Evolutionary conservation across 2,329 filamentous ascomycete genomes (phyloP).

Genomic region (Aspergillus puulaauensis): DNA sequence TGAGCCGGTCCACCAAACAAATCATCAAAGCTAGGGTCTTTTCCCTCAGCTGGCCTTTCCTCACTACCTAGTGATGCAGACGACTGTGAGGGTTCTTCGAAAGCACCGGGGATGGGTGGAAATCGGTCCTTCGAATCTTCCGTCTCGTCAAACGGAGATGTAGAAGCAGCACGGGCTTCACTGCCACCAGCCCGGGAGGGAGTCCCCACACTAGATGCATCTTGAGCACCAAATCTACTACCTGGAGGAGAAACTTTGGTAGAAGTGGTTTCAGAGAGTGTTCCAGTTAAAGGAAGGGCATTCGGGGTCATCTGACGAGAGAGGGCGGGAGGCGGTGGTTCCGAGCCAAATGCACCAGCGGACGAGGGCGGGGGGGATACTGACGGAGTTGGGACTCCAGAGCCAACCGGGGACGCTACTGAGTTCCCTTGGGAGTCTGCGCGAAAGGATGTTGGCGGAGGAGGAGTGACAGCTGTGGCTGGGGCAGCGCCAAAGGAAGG

Average conservation of each 20-base stretch:
- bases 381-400: conserved; percentile 59
- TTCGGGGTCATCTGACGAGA: conserved; percentile 76
- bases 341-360: conserved; percentile 21
- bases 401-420: conserved; percentile 45
- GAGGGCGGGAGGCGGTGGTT: conserved; percentile 64
- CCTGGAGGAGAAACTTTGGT: conserved; percentile 73
- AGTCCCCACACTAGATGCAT: conserved; percentile 47
- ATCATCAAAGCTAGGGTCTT: conserved; percentile 47
- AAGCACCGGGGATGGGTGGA: conserved; percentile 19
- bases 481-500: conserved; percentile 57
- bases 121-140: conserved; percentile 22
- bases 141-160: conserved; percentile 38
- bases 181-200: conserved; percentile 40
- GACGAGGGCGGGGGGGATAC: conserved; percentile 57
- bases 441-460: conserved; percentile 62
- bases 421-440: conserved; percentile 48
- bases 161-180: conserved; percentile 34
- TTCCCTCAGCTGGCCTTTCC: conserved; percentile 24
- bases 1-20: conserved; percentile 45
- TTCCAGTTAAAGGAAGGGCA: conserved; percentile 68
- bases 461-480: conserved; percentile 40
- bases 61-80: conserved; percentile 48
- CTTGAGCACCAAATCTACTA: conserved; percentile 58
- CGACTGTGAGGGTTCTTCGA: conserved; percentile 27
- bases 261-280: conserved; percentile 72